Conservation (phyloP, 805 yeast species). For the Saturnispora quitensis region DNA sequence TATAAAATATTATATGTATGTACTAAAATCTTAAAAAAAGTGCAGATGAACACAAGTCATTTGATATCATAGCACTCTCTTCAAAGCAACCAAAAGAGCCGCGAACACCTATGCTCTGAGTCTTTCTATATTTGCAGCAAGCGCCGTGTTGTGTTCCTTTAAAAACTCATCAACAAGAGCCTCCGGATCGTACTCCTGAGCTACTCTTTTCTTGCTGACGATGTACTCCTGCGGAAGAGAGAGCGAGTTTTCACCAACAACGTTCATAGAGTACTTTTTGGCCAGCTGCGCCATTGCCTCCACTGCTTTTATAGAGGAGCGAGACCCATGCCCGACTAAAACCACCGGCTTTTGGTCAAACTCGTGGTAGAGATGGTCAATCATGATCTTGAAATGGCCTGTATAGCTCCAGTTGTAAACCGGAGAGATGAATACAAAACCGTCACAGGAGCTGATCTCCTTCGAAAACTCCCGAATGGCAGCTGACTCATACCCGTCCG, state of each 20-base stretch:
- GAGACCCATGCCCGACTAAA: conserved; percentile 2
- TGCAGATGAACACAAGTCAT: background rate
- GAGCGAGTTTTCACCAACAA: conserved; percentile 5
- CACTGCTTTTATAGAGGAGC: background rate
- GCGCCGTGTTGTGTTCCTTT: conserved; percentile 3
- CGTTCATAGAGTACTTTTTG: conserved; percentile 2
- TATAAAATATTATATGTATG: no score
- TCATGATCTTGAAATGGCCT: conserved; percentile 10
- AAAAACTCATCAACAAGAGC: conserved; percentile 5
- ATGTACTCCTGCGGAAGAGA: conserved; percentile 6
- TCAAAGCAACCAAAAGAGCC: background rate
- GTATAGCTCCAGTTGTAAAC: conserved; percentile 9
- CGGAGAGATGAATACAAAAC: conserved; percentile 9
- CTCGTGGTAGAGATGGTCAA: conserved; percentile 10
- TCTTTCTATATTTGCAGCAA: background rate
- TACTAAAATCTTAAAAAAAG: no score
- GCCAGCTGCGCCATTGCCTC: conserved; percentile 2
- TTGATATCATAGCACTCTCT: background rate
- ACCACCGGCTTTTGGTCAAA: conserved; percentile 7
- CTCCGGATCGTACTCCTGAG: conserved; percentile 4
- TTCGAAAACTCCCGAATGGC: background rate
- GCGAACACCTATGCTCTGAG: background rate
- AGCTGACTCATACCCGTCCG: background rate
- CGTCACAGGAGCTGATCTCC: conserved; percentile 5
- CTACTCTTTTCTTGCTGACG: background rate